Percentiles rank a stretch among this genome's conserved stretches.
Conservation (phyloP, 176 grass and related monocot species). For the Hyparrhenia diplandra region DNA sequence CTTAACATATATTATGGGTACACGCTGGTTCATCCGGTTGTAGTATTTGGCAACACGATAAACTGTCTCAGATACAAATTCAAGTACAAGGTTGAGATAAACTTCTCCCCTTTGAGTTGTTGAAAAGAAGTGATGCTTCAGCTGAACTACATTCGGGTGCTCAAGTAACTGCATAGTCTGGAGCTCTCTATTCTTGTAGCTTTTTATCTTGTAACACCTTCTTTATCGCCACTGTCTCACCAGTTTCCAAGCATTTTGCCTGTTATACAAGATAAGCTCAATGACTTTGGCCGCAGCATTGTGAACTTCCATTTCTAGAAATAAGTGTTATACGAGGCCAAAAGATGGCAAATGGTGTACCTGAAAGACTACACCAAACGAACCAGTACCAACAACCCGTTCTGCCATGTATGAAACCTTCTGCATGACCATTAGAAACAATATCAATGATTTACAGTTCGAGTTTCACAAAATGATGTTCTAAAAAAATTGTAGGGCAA, state of each 20-base stretch:
- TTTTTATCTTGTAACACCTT: slow-evolving; percentile 97
- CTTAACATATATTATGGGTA: slow-evolving; percentile 83
- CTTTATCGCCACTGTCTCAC: slow-evolving; percentile 89
- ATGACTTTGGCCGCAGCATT: slow-evolving; percentile 4
- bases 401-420: slow-evolving; percentile 98
- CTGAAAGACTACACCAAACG: slow-evolving; percentile 97
- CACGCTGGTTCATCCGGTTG: slow-evolving; percentile 70
- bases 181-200: slow-evolving; percentile 95
- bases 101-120: slow-evolving; percentile 88
- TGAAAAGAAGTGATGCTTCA: slow-evolving; percentile 96
- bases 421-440: slow-evolving; percentile 52
- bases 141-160: slow-evolving; percentile 89
- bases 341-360: slow-evolving; percentile 28
- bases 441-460: slow-evolving; percentile 16
- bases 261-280: slow-evolving; percentile 44
- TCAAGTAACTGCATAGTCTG: slow-evolving; percentile 90
- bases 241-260: slow-evolving; percentile 88
- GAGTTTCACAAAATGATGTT: not conserved
- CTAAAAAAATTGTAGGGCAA: not conserved
- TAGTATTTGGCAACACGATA: slow-evolving; percentile 83
- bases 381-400: slow-evolving; percentile 84
- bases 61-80: slow-evolving; percentile 83
- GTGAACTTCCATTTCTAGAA: slow-evolving; percentile 7
- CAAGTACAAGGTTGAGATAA: slow-evolving; percentile 92
- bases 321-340: slow-evolving; percentile 12